A percentile compares a stretch with the other conserved stretches of the same genome.
Conservation (phyloP, 352 stramenopile species). For the Pythium vanterpoolii region DNA sequence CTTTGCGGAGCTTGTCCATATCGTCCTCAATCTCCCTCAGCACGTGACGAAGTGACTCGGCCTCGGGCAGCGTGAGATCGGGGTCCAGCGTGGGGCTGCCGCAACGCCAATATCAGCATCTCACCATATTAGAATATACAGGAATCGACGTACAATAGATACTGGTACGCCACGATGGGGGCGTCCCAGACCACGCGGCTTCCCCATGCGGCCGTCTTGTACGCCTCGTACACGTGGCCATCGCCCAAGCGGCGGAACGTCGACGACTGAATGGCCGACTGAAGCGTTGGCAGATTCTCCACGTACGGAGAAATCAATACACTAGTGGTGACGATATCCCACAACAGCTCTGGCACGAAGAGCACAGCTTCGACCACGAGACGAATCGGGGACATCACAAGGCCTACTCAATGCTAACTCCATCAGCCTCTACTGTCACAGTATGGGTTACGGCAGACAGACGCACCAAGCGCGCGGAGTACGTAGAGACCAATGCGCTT, state of each 20-base stretch:
- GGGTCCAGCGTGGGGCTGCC: slow-evolving; percentile 55
- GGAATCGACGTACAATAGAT: slow-evolving; percentile 64
- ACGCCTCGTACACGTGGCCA: slow-evolving; percentile 45
- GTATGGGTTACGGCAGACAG: background rate
- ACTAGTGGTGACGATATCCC: slow-evolving; percentile 34
- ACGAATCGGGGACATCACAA: slow-evolving; percentile 55
- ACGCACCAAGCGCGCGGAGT: slow-evolving; percentile 45
- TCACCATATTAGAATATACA: background rate
- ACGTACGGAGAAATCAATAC: slow-evolving; percentile 23
- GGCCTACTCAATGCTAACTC: slow-evolving; percentile 23
- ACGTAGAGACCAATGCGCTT: slow-evolving; percentile 59
- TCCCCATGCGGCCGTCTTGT: slow-evolving; percentile 45
- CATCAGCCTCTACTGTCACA: background rate
- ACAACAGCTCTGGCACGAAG: slow-evolving; percentile 47
- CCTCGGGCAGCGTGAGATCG: slow-evolving; percentile 48
- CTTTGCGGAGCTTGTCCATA: slow-evolving; percentile 50
- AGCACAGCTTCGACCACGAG: slow-evolving; percentile 44
- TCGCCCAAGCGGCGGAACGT: slow-evolving; percentile 64
- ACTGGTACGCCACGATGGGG: slow-evolving; percentile 61
- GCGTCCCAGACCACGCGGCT: slow-evolving; percentile 61
- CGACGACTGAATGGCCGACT: slow-evolving; percentile 23
- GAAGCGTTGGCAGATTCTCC: slow-evolving; percentile 33
- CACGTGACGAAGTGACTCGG: slow-evolving; percentile 64
- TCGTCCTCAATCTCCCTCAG: slow-evolving; percentile 64
- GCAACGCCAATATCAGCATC: background rate